Base-by-base conservation (phyloP, 352 stramenopile genomes). In the Globisporangium irregulare region DNA sequence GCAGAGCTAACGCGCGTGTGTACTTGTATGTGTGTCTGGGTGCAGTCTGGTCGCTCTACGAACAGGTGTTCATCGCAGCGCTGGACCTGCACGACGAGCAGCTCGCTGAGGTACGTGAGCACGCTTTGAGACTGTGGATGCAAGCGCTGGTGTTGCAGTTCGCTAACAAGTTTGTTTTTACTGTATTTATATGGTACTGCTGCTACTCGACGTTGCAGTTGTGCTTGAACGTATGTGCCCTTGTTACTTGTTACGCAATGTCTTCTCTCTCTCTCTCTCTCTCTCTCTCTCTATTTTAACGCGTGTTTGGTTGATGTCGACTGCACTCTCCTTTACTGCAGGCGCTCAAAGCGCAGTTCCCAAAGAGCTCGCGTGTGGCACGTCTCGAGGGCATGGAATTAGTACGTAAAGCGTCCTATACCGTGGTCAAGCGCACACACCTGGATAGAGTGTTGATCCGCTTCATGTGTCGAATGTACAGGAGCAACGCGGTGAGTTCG, bases 31-130 rank as follows among this genome's bases (percentile, higher is more conserved):
- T 25, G 38, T 51, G 22, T 71, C 29, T 59, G 58, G 27, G 15
- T 27, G 7, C 1, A 86, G 80, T 86, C 20, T 92, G 83, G 81
- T 75, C 67, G n/a, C 63, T 91, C 50, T 84, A 89, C 62, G 84
- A 92, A 67, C 84, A 91, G 36, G 81, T 82, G 36, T 81, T 91
- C 15, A 32, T 91, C 22, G 84, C 84, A 18, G 81, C 84, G 34
- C 61, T 92, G 56, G 84, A 92, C 66, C 50, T 88, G 43, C 72
- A 89, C 69, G 82, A 91, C 54, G 70, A 83, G 59, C 72, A 86
- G 67, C 68, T 90, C 36, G 72, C 73, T 0, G 69, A 81, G 60
- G 71, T 82, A 41, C 29, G 58, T 63, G 36, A 8, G 15, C 15
- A 34, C 25, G 14, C 20, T 46, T 51, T 51, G 18, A 22, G 43